phyloP scores from a whole-genome alignment of 225 moss, liverwort and hornwort species.

The Rhytidiadelphus loreus region DNA sequence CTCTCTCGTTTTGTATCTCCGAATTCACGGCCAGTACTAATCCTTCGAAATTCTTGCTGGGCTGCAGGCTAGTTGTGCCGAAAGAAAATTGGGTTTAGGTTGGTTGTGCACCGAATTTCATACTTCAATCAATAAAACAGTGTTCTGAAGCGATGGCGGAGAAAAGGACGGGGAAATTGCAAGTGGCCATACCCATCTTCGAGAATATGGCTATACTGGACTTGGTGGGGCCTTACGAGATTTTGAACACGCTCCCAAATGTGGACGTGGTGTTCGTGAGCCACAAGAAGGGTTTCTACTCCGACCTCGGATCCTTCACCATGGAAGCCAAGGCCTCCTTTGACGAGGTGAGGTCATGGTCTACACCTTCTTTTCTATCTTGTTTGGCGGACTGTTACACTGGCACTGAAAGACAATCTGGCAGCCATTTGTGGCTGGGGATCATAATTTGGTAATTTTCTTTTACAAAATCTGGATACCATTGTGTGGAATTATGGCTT shows the following conservation, averaged over 20 bases:
- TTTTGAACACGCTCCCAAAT: slow-evolving; percentile 22
- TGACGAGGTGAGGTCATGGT: slow-evolving; percentile 28
- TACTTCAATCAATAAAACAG: background rate
- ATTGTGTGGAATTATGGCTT: background rate
- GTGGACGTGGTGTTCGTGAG: slow-evolving; percentile 60
- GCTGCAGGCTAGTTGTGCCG: background rate
- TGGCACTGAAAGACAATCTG: background rate
- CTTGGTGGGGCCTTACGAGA: slow-evolving; percentile 58
- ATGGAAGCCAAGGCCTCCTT: slow-evolving; percentile 64
- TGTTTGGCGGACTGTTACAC: background rate
- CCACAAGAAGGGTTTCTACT: slow-evolving; percentile 44
- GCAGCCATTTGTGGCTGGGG: background rate
- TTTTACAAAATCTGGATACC: background rate
- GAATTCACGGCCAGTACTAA: background rate
- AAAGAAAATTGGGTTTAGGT: background rate
- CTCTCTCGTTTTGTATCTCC: background rate
- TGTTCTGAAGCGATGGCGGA: background rate
- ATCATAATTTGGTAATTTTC: background rate
- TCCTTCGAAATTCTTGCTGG: background rate
- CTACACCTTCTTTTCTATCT: background rate
- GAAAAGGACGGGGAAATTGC: slow-evolving; percentile 8
- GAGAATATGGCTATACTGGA: slow-evolving; percentile 48
- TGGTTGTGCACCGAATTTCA: background rate
- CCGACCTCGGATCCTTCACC: slow-evolving; percentile 33
- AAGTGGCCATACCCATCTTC: slow-evolving; percentile 60